Conservation (phyloP, 805 yeast species). For the Kazachstania bromeliacearum region DNA sequence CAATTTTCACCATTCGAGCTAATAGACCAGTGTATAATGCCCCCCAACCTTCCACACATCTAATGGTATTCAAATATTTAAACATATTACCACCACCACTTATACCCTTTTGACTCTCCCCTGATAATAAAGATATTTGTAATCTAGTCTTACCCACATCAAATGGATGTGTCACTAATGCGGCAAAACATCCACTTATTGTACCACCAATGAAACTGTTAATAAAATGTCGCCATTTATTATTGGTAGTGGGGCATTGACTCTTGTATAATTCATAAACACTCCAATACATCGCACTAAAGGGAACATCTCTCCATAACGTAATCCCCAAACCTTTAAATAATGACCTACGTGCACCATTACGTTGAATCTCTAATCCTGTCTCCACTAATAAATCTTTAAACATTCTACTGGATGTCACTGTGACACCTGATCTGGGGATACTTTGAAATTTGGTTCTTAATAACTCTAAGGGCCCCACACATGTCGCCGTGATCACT, state of each 20-base stretch:
- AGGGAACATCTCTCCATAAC: constrained; percentile 95
- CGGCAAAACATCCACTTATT: constrained; percentile 75
- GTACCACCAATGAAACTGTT: constrained; percentile 77
- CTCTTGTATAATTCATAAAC: constrained; percentile 54
- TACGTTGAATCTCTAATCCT: constrained; percentile 36
- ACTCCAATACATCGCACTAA: constrained; percentile 92
- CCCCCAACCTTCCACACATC: constrained; percentile 61
- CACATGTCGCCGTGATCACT: constrained; percentile 67
- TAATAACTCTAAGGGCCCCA: constrained; percentile 80
- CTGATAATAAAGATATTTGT: constrained; percentile 44
- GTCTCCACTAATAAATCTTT: constrained; percentile 47
- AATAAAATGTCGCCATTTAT: constrained; percentile 28
- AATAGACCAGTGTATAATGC: constrained; percentile 82
- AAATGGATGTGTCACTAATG: constrained; percentile 83
- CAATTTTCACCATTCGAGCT: constrained; percentile 83
- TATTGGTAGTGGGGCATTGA: constrained; percentile 7
- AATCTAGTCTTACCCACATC: constrained; percentile 94
- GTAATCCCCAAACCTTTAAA: constrained; percentile 85
- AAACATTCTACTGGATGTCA: constrained; percentile 27
- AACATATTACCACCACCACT: constrained; percentile 40
- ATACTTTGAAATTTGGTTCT: constrained; percentile 89
- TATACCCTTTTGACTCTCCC: constrained; percentile 1
- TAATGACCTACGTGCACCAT: constrained; percentile 50
- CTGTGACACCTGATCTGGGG: constrained; percentile 38
- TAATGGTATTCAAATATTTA: constrained; percentile 51